These are phyloP conservation scores for Metroxylon sagu DNA, from an alignment of 176 grass and related monocot genomes.

Conservation along the genomic window DNA sequence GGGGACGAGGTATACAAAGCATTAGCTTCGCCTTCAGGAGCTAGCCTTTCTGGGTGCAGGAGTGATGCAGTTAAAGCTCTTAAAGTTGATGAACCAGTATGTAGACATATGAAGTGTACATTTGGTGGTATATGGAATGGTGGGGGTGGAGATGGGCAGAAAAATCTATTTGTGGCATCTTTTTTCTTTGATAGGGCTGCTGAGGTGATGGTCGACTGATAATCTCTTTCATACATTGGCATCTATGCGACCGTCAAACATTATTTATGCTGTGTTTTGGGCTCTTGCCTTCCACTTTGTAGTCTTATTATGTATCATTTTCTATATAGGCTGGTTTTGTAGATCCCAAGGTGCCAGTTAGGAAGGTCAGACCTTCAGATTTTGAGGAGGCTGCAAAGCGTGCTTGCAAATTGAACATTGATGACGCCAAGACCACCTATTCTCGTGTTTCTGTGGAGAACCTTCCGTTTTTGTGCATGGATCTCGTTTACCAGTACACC, in stretches of 20 bases:
- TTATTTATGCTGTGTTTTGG: too few relatives aligned
- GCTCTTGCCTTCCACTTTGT: too few relatives aligned
- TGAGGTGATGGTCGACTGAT: slow-evolving; percentile 37
- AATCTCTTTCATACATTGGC: background rate
- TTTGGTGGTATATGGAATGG: slow-evolving; percentile 99
- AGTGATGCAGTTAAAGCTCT: slow-evolving; percentile 64
- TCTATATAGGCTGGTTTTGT: slow-evolving; percentile 68
- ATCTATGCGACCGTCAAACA: too few relatives aligned
- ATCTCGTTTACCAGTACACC: slow-evolving; percentile 97
- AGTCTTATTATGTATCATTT: too few relatives aligned
- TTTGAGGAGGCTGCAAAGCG: slow-evolving; percentile 76
- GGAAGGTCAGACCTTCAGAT: slow-evolving; percentile 64
- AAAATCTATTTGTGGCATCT: slow-evolving; percentile 95
- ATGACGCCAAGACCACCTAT: slow-evolving; percentile 65
- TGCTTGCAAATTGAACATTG: slow-evolving; percentile 83
- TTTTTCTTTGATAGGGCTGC: slow-evolving; percentile 97
- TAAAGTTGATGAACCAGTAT: slow-evolving; percentile 67
- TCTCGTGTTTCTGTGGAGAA: slow-evolving; percentile 52
- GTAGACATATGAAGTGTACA: slow-evolving; percentile 98
- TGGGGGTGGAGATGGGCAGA: slow-evolving; percentile 96
- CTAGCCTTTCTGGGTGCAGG: slow-evolving; percentile 76
- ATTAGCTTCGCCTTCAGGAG: slow-evolving; percentile 54
- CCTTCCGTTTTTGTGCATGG: slow-evolving; percentile 95
- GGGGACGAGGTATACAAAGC: slow-evolving; percentile 54
- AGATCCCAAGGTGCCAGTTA: slow-evolving; percentile 41